Evolutionary conservation across 495 filamentous ascomycete species (phyloP), one percentile per base, ranked within the genome.

Genomic region (Pseudevernia furfuracea): DNA sequence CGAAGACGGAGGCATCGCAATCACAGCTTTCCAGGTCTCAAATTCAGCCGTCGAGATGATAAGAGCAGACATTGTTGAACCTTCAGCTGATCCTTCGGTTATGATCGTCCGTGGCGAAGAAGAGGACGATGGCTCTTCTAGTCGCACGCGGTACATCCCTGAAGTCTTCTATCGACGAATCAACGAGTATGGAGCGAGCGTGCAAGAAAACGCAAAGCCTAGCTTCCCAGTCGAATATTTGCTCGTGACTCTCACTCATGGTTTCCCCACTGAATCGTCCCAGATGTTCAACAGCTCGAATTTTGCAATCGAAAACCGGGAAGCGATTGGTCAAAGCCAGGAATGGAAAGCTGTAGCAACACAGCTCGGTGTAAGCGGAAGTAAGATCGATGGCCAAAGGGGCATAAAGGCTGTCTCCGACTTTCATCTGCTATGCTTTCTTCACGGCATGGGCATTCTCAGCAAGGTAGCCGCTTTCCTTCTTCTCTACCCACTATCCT

Each of bases 31-130:
- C 69, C 94, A 99, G 77, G 92, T 90, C 49, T 94, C 92, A 1
- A 94, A 97, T 63, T 87, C 93, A 23, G 91, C 92, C 0, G 91
- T 96, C 38, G 94, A 99, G 72, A 99, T 99, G 94, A 89, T 96
- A 11, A 81, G 89, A 66, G 93, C 94, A 21, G 90, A 97, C 69
- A 96, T 99, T 68, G 82, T 97, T 62, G 94, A 99, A 69, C 90
- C 94, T 4, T 97, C 89, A 8, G 92, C 94, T 25, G 94, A 97
- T 63, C 94, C 94, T 5, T 83, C 80, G 11, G 87, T 93, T 55
- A 97, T 99, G 94, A 84, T 99, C 43, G 93, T 99, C 17, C 91
- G 90, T 63, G 88, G 88, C 36, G 94, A 96, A 72, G 90, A 96
- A 57, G 89, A 91, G 69, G 89, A 92, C 43, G 88, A 92, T 60